Percentiles rank a stretch among this genome's conserved stretches.
Evolutionary conservation across 148 eudicot genomes (phyloP).

Genomic region (Fagopyrum esculentum): DNA sequence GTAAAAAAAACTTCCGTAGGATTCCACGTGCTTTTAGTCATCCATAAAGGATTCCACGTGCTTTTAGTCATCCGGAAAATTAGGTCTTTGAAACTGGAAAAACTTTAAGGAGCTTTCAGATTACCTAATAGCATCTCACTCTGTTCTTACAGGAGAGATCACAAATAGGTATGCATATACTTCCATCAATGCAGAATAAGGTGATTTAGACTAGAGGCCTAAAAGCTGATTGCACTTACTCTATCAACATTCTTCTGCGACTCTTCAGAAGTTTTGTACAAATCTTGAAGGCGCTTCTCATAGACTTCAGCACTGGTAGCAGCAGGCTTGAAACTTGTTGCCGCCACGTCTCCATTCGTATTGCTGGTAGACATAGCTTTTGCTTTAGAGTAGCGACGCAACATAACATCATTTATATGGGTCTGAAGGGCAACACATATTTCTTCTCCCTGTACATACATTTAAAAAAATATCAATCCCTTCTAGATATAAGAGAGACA

Average conservation of each 20-base stretch:
- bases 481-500: background rate
- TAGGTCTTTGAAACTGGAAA: too few species aligned
- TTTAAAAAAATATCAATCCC: slow-evolving; percentile 15
- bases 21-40: too few species aligned
- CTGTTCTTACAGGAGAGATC: too few species aligned
- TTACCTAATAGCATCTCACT: too few species aligned
- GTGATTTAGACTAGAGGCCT: background rate
- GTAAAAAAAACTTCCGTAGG: background rate
- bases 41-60: too few species aligned
- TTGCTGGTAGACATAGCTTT: slow-evolving; percentile 59
- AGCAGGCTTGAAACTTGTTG: slow-evolving; percentile 46
- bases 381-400: slow-evolving; percentile 97
- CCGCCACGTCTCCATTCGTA: slow-evolving; percentile 47
- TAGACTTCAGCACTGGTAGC: slow-evolving; percentile 32
- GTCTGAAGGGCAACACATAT: slow-evolving; percentile 99
- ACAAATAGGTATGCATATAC: too few species aligned
- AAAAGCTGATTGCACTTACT: slow-evolving; percentile 33
- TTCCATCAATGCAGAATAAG: background rate
- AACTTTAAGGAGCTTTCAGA: too few species aligned
- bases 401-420: slow-evolving; percentile 98
- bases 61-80: too few species aligned
- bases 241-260: slow-evolving; percentile 60
- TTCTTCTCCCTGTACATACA: slow-evolving; percentile 77
- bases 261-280: slow-evolving; percentile 79
- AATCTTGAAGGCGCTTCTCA: slow-evolving; percentile 74